Evolutionary conservation across 176 grass and related monocot species (phyloP).

Genomic region (Chrysopogon serrulatus): DNA sequence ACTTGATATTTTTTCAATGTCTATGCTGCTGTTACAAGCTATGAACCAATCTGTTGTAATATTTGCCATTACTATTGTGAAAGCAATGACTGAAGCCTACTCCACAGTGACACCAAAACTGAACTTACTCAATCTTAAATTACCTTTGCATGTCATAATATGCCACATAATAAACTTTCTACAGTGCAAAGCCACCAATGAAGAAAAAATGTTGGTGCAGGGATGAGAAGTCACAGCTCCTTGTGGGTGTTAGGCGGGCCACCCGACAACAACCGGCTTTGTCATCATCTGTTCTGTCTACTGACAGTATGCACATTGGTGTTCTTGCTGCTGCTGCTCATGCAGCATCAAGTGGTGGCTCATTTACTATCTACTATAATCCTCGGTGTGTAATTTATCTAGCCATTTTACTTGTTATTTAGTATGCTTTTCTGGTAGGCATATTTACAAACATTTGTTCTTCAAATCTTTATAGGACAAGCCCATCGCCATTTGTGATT

Average conservation of each 20-base stretch:
- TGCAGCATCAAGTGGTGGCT: conserved; percentile 72
- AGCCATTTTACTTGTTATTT: not conserved
- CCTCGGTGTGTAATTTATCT: conserved; percentile 50
- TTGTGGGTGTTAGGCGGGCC: conserved; percentile 78
- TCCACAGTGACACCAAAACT: not conserved
- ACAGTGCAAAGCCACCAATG: not conserved
- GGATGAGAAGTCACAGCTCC: conserved; percentile 95
- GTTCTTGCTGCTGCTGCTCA: conserved; percentile 96
- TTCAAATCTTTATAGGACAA: conserved; percentile 56
- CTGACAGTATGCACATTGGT: conserved; percentile 98
- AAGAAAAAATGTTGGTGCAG: conserved; percentile 28
- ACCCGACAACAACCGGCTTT: conserved; percentile 51
- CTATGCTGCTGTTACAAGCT: not conserved
- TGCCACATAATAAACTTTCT: not conserved
- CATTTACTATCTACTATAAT: conserved; percentile 97
- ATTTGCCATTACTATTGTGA: not conserved
- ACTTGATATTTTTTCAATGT: not conserved
- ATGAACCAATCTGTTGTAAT: not conserved
- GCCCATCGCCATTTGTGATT: conserved; percentile 86
- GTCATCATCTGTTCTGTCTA: conserved; percentile 89
- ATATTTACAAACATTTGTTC: not conserved
- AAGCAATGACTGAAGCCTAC: not conserved
- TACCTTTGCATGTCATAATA: not conserved
- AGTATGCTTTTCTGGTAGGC: not conserved
- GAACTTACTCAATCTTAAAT: not conserved